phyloP scores from a whole-genome alignment of 495 filamentous ascomycete genomes.

The Talaromyces trachyspermus region DNA sequence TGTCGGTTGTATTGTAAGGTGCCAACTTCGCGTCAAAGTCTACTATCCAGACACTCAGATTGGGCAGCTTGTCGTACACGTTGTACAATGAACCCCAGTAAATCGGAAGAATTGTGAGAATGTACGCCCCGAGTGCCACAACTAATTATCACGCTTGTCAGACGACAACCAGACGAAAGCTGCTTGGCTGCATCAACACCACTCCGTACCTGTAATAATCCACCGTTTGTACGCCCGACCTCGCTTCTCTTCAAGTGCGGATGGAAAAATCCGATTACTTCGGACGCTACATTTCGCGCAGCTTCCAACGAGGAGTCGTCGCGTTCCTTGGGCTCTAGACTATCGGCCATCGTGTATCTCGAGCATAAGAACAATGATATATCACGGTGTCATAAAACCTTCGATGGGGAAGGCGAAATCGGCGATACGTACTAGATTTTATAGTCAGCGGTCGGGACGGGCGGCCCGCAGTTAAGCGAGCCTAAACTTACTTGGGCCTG shows the following conservation, averaged over 20 bases:
- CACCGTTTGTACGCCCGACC: background rate
- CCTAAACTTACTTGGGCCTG: too few relatives aligned
- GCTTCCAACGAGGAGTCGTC: background rate
- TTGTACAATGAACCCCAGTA: conserved; percentile 55
- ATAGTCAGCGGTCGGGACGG: too few relatives aligned
- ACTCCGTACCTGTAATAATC: conserved; percentile 2
- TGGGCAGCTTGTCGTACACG: conserved; percentile 38
- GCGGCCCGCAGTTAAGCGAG: too few relatives aligned
- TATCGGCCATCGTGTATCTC: too few relatives aligned
- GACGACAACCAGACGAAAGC: background rate
- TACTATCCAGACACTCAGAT: conserved; percentile 52
- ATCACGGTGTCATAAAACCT: too few relatives aligned
- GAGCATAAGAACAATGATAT: too few relatives aligned
- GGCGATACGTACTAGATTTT: too few relatives aligned
- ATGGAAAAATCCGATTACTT: background rate
- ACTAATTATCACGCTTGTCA: conserved; percentile 23
- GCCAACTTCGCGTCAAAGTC: conserved; percentile 55
- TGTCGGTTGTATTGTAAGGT: conserved; percentile 35
- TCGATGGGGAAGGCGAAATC: too few relatives aligned
- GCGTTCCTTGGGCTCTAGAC: too few relatives aligned
- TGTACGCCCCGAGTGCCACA: conserved; percentile 44
- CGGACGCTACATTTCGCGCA: background rate
- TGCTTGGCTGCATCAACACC: background rate
- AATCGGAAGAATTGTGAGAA: conserved; percentile 47
- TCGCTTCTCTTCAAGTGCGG: background rate